Conservation (phyloP, 2,329 filamentous ascomycete species). For the Uncinocarpus reesii region DNA sequence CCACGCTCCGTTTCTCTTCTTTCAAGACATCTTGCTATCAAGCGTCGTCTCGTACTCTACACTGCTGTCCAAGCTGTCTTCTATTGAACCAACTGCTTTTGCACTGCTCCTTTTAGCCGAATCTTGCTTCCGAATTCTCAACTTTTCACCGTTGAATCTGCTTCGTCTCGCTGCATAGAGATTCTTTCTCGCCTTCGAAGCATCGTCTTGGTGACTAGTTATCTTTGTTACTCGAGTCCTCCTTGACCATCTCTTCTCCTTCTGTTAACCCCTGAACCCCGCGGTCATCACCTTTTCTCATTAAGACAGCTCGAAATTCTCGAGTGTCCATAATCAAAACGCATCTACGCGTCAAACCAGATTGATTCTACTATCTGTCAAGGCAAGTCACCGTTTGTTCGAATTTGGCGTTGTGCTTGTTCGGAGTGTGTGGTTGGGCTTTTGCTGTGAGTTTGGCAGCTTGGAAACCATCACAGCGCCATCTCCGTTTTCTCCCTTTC, state of each 20-base stretch:
- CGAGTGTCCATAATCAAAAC: conserved; percentile 1
- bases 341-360: background rate
- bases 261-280: conserved; percentile 7
- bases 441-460: conserved; percentile 2
- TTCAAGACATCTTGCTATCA: background rate
- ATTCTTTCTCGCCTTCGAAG: background rate
- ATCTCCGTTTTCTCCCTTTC: conserved; percentile 10
- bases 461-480: background rate
- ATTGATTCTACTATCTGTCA: background rate
- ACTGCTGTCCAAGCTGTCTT: background rate
- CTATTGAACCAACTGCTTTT: background rate
- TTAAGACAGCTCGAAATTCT: background rate
- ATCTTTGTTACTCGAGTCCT: background rate
- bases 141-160: background rate
- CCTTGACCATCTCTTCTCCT: background rate
- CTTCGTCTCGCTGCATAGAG: background rate
- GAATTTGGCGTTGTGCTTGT: conserved; percentile 4
- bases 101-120: background rate
- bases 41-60: background rate
- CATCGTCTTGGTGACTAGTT: background rate
- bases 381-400: background rate
- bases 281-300: background rate
- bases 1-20: background rate
- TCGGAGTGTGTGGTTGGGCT: background rate
- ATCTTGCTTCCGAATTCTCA: background rate